Conservation (phyloP, 352 stramenopile species). For the Globisporangium emineosum region DNA sequence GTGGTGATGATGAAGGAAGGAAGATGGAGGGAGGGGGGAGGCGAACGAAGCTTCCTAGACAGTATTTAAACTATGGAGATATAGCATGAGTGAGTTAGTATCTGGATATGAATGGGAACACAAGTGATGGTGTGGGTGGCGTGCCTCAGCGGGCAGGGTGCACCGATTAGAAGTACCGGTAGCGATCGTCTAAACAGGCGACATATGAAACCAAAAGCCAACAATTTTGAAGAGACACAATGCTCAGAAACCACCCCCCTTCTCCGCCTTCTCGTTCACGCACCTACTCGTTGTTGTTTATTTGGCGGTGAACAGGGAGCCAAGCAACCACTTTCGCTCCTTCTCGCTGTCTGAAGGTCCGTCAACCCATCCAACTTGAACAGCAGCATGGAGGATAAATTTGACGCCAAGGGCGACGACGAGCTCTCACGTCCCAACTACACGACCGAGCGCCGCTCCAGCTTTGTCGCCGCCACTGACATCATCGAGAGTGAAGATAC, state of each 20-base stretch:
- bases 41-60: background rate
- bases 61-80: slow-evolving; percentile 9
- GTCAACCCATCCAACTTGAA: background rate
- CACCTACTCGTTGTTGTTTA: background rate
- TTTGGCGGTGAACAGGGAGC: background rate
- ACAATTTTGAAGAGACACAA: slow-evolving; percentile 2
- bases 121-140: too few species aligned
- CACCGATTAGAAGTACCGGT: background rate
- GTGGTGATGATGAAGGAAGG: background rate
- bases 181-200: background rate
- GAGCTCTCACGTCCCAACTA: background rate
- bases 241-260: background rate
- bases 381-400: slow-evolving; percentile 24
- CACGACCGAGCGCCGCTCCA: slow-evolving; percentile 7
- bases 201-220: slow-evolving; percentile 5
- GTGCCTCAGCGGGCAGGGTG: background rate
- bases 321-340: background rate
- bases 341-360: background rate
- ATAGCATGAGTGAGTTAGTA: background rate
- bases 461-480: slow-evolving; percentile 7
- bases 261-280: background rate
- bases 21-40: background rate
- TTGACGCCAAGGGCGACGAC: slow-evolving; percentile 5
- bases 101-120: background rate
- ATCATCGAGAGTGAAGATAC: background rate